Conservation (phyloP, 2,329 filamentous ascomycete species). For the Endocalyx cinctus region DNA sequence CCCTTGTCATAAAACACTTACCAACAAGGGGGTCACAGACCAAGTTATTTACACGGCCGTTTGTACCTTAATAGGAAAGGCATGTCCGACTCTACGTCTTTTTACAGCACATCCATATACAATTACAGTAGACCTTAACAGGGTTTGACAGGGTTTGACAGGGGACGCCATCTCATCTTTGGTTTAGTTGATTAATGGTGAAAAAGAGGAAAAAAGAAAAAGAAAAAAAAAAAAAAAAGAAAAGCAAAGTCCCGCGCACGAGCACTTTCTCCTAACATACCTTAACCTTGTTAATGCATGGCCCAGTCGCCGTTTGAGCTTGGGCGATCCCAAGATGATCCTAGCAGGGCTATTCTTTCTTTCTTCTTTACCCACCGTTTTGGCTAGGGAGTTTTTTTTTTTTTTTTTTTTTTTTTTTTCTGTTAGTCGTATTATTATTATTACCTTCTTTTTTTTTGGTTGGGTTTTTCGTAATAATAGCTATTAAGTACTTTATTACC, state of each 20-base stretch:
- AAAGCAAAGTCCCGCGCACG: slow-evolving; percentile 1
- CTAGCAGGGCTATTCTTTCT: slow-evolving; percentile 27
- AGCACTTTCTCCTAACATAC: slow-evolving; percentile 1
- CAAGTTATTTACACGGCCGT: slow-evolving; percentile 27
- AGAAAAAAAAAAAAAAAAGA: slow-evolving; percentile 6
- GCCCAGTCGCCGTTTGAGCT: slow-evolving; percentile 34
- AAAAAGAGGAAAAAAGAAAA: neutral
- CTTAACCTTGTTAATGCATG: slow-evolving; percentile 8
- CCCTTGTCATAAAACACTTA: neutral
- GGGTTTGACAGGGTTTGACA: slow-evolving; percentile 1
- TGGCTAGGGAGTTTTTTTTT: slow-evolving; percentile 16
- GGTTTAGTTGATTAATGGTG: neutral
- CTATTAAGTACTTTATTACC: too few species aligned
- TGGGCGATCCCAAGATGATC: slow-evolving; percentile 30
- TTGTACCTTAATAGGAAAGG: slow-evolving; percentile 25
- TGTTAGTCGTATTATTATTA: too few species aligned
- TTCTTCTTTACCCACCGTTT: slow-evolving; percentile 22
- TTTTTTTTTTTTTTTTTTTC: too few species aligned
- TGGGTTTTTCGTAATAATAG: too few species aligned
- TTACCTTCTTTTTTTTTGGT: too few species aligned
- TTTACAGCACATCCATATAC: slow-evolving; percentile 19
- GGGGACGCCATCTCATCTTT: neutral
- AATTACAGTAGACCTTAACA: slow-evolving; percentile 3
- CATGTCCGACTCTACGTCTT: slow-evolving; percentile 23
- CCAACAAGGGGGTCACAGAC: slow-evolving; percentile 20